Evolutionary conservation across 495 filamentous ascomycete species (phyloP).

Genomic region (Neurospora terricola): DNA sequence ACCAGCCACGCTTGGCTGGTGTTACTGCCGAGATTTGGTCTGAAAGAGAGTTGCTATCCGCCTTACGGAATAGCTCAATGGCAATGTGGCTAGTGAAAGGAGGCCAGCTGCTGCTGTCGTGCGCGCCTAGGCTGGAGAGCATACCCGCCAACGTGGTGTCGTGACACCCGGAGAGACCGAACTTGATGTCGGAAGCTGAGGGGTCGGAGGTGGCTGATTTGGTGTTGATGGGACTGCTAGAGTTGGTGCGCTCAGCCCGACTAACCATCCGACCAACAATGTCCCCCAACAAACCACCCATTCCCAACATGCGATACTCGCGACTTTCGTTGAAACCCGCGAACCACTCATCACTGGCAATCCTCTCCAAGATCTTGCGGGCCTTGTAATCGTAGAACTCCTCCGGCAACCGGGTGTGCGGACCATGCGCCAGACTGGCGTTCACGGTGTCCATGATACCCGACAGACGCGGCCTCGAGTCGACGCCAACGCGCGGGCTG

Average conservation of each 20-base stretch:
- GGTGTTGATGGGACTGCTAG: not conserved
- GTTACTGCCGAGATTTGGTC: not conserved
- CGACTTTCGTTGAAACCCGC: constrained; percentile 67
- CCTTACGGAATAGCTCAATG: constrained; percentile 71
- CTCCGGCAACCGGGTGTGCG: constrained; percentile 60
- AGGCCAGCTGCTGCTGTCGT: constrained; percentile 67
- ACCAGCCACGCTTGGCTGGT: constrained; percentile 31
- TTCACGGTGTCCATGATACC: constrained; percentile 95
- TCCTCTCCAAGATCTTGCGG: constrained; percentile 59
- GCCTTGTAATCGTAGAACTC: constrained; percentile 82
- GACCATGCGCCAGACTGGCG: constrained; percentile 75
- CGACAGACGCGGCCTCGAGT: constrained; percentile 71
- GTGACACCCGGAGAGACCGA: constrained; percentile 77
- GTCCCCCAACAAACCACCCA: constrained; percentile 77
- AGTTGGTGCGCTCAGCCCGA: constrained; percentile 39
- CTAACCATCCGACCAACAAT: constrained; percentile 76
- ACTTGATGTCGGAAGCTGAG: constrained; percentile 29
- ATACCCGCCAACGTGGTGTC: constrained; percentile 85
- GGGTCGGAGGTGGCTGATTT: not conserved
- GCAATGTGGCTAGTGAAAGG: constrained; percentile 88
- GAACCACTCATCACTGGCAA: constrained; percentile 90
- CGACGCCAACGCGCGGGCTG: constrained; percentile 61
- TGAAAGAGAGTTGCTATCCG: constrained; percentile 7
- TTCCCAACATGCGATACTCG: constrained; percentile 81
- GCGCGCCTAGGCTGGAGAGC: constrained; percentile 69